Percentiles rank a stretch among this genome's conserved stretches.
Conservation (phyloP, 2,329 filamentous ascomycete genomes). For the Cercospora sp. region DNA sequence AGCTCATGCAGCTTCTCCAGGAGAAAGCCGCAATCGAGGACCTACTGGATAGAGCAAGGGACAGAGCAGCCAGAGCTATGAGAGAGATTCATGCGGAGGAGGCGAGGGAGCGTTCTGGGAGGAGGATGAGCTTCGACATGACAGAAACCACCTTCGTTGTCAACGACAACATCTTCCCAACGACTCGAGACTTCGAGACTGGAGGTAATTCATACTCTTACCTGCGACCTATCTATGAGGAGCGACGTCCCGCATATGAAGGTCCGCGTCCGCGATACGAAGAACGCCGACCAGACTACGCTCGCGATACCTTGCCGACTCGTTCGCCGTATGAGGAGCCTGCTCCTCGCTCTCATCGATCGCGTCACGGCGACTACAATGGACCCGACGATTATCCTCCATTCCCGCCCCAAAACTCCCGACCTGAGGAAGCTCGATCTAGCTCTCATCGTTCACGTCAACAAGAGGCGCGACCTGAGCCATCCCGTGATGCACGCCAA, state of each 20-base stretch:
- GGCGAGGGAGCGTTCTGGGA: not conserved
- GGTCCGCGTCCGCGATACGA: not conserved
- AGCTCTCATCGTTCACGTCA: not conserved
- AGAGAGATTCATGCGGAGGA: not conserved
- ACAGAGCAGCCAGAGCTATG: not conserved
- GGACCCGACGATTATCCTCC: not conserved
- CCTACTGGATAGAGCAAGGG: not conserved
- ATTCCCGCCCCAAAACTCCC: not conserved
- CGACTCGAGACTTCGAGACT: not conserved
- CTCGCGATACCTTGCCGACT: not conserved
- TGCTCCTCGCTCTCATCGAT: not conserved
- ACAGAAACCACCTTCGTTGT: not conserved
- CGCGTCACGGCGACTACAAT: not conserved
- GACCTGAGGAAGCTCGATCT: not conserved
- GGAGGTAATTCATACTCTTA: not conserved
- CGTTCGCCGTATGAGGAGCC: not conserved
- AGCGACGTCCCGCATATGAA: not conserved
- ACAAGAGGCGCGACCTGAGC: not conserved
- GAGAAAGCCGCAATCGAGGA: not conserved
- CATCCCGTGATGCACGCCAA: not conserved
- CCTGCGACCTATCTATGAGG: not conserved
- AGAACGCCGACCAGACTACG: not conserved
- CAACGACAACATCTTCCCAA: not conserved
- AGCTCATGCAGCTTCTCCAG: not conserved
- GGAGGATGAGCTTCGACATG: not conserved